Evolutionary conservation across 2,329 filamentous ascomycete species (phyloP).

Genomic region (Colletotrichum orbiculare): DNA sequence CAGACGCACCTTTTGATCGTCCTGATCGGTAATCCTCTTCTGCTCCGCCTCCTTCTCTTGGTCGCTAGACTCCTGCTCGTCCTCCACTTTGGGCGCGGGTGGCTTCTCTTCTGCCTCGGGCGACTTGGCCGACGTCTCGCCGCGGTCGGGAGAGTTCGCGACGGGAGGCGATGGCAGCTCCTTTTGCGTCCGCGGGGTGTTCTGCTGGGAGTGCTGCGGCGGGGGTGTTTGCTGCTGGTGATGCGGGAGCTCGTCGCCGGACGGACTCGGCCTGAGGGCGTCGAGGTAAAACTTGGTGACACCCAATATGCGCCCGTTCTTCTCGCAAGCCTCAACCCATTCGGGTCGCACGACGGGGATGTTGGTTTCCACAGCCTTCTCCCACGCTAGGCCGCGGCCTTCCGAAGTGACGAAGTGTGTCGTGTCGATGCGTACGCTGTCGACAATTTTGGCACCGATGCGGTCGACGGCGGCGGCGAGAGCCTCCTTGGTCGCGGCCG

Average conservation of each 20-base stretch:
- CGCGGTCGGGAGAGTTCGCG: constrained; percentile 42
- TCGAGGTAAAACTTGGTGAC: constrained; percentile 97
- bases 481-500: constrained; percentile 76
- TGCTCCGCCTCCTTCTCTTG: constrained; percentile 49
- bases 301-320: constrained; percentile 90
- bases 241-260: constrained; percentile 44
- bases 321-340: constrained; percentile 97
- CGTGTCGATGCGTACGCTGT: constrained; percentile 93
- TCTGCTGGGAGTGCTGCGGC: constrained; percentile 40
- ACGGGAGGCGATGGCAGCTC: constrained; percentile 44
- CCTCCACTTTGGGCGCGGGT: constrained; percentile 35
- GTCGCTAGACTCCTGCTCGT: constrained; percentile 44
- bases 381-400: constrained; percentile 89
- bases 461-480: constrained; percentile 81
- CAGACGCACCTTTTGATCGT: constrained; percentile 67
- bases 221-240: constrained; percentile 38
- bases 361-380: constrained; percentile 97
- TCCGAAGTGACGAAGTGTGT: constrained; percentile 99
- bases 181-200: constrained; percentile 44
- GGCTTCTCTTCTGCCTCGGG: constrained; percentile 37
- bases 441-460: constrained; percentile 92
- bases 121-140: constrained; percentile 35
- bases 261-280: constrained; percentile 66
- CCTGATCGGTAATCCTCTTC: constrained; percentile 49
- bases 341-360: constrained; percentile 96